Evolutionary conservation across 345 rosid genomes (phyloP).

Genomic region (Reutealis trisperma): DNA sequence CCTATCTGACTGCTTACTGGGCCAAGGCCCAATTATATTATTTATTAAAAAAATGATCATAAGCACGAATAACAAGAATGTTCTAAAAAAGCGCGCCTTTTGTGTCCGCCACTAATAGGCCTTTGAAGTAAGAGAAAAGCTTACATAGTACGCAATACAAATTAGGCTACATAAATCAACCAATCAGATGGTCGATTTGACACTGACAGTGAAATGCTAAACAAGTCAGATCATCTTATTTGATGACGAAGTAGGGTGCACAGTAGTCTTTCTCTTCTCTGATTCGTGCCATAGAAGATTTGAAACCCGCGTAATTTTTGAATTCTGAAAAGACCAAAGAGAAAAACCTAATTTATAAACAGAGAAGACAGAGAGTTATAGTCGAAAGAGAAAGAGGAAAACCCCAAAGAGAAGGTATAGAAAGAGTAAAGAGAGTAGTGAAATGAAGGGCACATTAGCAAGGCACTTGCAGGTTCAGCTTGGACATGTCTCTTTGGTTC

Average conservation of each 20-base stretch:
- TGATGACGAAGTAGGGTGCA: background rate
- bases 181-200: background rate
- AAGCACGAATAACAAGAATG: background rate
- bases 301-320: conserved; percentile 21
- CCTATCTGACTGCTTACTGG: background rate
- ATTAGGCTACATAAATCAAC: no score
- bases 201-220: background rate
- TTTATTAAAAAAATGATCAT: background rate
- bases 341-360: background rate
- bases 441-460: conserved; percentile 57
- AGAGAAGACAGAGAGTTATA: conserved; percentile 7
- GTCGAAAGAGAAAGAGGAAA: no score
- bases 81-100: conserved; percentile 7
- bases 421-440: conserved; percentile 21
- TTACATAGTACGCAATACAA: conserved; percentile 6
- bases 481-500: conserved; percentile 35
- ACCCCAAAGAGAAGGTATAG: conserved; percentile 36
- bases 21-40: background rate
- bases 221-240: background rate
- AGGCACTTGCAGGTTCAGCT: conserved; percentile 46
- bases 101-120: background rate
- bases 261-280: background rate
- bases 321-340: background rate
- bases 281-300: conserved; percentile 3
- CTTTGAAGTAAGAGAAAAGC: background rate